Conservation (phyloP, 2,329 filamentous ascomycete species). For the Pseudogymnoascus sp. region DNA sequence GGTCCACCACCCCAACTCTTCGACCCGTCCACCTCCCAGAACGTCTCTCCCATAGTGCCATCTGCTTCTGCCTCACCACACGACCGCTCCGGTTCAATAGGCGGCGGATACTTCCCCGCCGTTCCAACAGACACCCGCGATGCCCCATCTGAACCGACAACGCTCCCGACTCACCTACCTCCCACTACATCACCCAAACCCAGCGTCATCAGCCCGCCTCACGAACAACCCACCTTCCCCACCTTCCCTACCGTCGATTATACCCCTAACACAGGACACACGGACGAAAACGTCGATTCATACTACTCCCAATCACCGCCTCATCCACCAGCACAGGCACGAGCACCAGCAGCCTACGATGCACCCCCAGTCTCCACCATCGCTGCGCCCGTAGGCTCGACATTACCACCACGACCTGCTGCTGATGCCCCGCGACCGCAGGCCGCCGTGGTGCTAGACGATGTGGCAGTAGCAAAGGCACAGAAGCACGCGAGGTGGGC, state of each 20-base stretch:
- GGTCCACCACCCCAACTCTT: not conserved
- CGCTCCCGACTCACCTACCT: slow-evolving; percentile 13
- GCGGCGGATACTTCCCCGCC: slow-evolving; percentile 51
- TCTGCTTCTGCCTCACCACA: slow-evolving; percentile 22
- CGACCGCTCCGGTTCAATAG: slow-evolving; percentile 40
- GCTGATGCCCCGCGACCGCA: slow-evolving; percentile 5
- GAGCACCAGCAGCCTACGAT: not conserved
- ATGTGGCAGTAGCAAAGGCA: slow-evolving; percentile 63
- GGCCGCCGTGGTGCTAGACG: slow-evolving; percentile 41
- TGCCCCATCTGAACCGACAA: slow-evolving; percentile 14
- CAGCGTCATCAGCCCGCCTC: not conserved
- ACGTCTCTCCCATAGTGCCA: slow-evolving; percentile 46
- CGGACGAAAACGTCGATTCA: slow-evolving; percentile 29
- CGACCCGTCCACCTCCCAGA: slow-evolving; percentile 26
- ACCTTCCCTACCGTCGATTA: slow-evolving; percentile 25
- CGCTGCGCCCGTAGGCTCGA: slow-evolving; percentile 15
- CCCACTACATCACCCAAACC: slow-evolving; percentile 10
- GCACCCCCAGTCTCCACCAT: slow-evolving; percentile 14
- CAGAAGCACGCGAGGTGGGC: slow-evolving; percentile 98
- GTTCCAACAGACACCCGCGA: slow-evolving; percentile 27
- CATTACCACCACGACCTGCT: slow-evolving; percentile 16
- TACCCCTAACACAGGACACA: slow-evolving; percentile 24
- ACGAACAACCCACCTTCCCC: slow-evolving; percentile 16
- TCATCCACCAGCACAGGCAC: slow-evolving; percentile 20
- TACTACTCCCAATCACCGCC: slow-evolving; percentile 24